phyloP scores from a whole-genome alignment of 2,329 filamentous ascomycete species.

The Botryosphaeria dothidea region DNA sequence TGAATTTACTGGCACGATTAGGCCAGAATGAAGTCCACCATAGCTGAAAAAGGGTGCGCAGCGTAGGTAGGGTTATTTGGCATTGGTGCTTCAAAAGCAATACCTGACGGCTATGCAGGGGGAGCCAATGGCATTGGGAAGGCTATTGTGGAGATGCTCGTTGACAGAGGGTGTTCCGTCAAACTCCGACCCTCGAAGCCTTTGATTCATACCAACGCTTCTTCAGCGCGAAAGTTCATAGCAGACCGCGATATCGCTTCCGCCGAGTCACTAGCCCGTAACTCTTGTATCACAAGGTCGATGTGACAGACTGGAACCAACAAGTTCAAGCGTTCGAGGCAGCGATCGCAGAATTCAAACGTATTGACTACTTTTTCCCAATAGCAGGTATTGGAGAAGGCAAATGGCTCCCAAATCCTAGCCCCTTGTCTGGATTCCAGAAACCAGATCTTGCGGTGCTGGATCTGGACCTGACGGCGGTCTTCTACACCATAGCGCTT shows the following conservation, averaged over 20 bases:
- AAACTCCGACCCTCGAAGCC: background rate
- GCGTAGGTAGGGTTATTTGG: too few species aligned
- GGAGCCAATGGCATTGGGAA: constrained; percentile 34
- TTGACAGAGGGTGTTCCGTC: constrained; percentile 25
- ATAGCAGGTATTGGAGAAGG: constrained; percentile 45
- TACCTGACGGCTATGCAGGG: constrained; percentile 40
- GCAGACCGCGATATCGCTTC: constrained; percentile 39
- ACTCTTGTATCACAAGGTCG: constrained; percentile 31
- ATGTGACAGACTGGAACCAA: constrained; percentile 40
- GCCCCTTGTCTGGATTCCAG: constrained; percentile 28
- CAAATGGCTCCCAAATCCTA: constrained; percentile 31
- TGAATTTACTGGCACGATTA: background rate
- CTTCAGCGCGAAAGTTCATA: constrained; percentile 53
- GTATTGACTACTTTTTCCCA: constrained; percentile 43
- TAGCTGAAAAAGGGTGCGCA: background rate
- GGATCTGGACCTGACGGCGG: constrained; percentile 40
- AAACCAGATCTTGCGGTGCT: constrained; percentile 42
- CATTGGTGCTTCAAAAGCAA: too few species aligned
- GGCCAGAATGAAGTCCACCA: constrained; percentile 16
- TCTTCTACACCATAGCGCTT: constrained; percentile 44
- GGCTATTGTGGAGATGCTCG: constrained; percentile 34
- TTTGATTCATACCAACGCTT: background rate
- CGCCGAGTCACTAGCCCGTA: constrained; percentile 30
- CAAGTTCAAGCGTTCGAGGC: constrained; percentile 39
- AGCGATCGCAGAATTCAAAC: constrained; percentile 34